Percentiles rank a stretch among this genome's conserved stretches.
These are phyloP conservation scores for Monosporascus cannonballus DNA, from an alignment of 2,329 filamentous ascomycete genomes.

Conservation along the genomic window DNA sequence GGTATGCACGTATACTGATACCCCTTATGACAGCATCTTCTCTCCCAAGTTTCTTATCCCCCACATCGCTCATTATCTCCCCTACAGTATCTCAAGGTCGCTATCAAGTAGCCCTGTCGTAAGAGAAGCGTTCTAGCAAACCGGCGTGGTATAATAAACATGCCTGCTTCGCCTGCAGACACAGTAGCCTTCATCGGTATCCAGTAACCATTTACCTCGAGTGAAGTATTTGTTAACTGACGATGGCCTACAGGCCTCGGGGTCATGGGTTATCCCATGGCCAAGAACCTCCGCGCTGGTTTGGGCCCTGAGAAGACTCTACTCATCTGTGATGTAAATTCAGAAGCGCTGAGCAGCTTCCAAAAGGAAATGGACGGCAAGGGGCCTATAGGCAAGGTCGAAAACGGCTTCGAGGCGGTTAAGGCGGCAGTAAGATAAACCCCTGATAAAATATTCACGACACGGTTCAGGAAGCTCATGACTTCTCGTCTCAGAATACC, in stretches of 20 bases:
- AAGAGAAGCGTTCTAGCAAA: too few relatives aligned
- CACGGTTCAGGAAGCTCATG: not conserved
- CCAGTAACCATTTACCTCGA: not conserved
- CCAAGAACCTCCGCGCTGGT: conserved; percentile 24
- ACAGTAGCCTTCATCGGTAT: conserved; percentile 26
- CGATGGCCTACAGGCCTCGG: conserved; percentile 19
- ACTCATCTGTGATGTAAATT: conserved; percentile 30
- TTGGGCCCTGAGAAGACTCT: conserved; percentile 18
- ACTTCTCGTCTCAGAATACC: conserved; percentile 18
- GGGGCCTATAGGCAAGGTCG: conserved; percentile 28
- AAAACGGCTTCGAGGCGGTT: conserved; percentile 31
- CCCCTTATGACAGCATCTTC: too few relatives aligned
- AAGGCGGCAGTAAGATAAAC: conserved; percentile 24
- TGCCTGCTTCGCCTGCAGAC: conserved; percentile 15
- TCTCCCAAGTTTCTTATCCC: too few relatives aligned
- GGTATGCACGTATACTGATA: too few relatives aligned
- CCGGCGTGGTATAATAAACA: not conserved
- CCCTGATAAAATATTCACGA: too few relatives aligned
- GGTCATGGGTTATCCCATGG: conserved; percentile 30
- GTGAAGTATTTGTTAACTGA: not conserved
- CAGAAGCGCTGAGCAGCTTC: conserved; percentile 29
- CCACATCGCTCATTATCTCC: too few relatives aligned
- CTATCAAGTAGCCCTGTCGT: too few relatives aligned
- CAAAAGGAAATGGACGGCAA: conserved; percentile 26
- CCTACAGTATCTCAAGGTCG: too few relatives aligned